Evolutionary conservation across 2,329 filamentous ascomycete species (phyloP), one percentile per base, ranked within the genome.

Genomic region (Paracamarosporium sp.): DNA sequence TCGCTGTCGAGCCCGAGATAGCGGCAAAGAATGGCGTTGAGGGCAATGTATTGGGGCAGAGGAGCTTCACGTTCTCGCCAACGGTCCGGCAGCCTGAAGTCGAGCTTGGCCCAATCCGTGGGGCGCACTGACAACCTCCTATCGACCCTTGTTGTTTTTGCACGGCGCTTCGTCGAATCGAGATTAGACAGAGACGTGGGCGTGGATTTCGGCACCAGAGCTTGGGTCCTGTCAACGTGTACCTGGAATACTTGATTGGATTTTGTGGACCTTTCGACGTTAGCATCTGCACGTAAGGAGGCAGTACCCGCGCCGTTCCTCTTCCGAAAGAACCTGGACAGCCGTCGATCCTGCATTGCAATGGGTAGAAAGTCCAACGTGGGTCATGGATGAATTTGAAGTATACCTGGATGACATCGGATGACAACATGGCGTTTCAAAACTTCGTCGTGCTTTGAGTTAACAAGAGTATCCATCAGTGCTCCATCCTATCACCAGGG

Each of bases 11-110:
- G 24, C 36, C 28, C 27, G 24, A 25, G 28, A 11, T 55, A 50
- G n/a, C 60, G 57, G 63, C 69, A 63, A 68, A 61, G 63, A 58
- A 56, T 60, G 59, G 59, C 60, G 61, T 57, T 48, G 61, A 56
- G 59, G 25, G 56, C 60, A 61, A 59, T 59, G 59, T 63, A 22
- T 65, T 47, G 57, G 56, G 57, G 54, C 55, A 47, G 62, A 64
- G 61, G 56, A 64, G 56, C 51, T 63, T 57, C 59, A 57, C 60
- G 50, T 56, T 54, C 57, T 43, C 51, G 50, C 52, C 55, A 61
- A 53, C 50, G 36, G 44, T 24, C 38, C 44, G 7, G 17, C n/a
- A 53, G 28, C 11, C 56, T 58, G 51, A 65, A 70, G 65, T 67
- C 64, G 64, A 57, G 57, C 67, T 70, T 70, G 68, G 67, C 64